Percentiles rank a stretch among this genome's conserved stretches.
phyloP scores from a whole-genome alignment of 495 filamentous ascomycete genomes.

The Alectoria sarmentosa region DNA sequence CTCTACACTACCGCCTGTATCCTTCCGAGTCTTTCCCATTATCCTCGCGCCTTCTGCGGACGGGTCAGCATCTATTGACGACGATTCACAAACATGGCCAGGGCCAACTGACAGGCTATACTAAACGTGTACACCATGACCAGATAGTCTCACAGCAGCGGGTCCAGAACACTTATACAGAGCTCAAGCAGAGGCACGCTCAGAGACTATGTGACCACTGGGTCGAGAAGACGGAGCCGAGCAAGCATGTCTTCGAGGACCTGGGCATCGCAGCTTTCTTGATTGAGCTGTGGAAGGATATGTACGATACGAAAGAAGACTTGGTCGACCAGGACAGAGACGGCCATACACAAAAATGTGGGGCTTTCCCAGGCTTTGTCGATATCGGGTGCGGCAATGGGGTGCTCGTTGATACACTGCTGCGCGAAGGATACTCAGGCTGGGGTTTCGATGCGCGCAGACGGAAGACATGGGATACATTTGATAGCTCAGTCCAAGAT shows the following conservation, averaged over 20 bases:
- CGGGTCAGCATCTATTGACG: conserved; percentile 59
- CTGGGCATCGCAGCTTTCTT: conserved; percentile 88
- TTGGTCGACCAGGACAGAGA: conserved; percentile 16
- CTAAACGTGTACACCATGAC: conserved; percentile 55
- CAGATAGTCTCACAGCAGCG: conserved; percentile 62
- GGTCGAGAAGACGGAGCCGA: conserved; percentile 80
- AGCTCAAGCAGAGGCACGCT: conserved; percentile 74
- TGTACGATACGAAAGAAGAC: conserved; percentile 50
- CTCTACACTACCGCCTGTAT: conserved; percentile 63
- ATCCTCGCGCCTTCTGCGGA: conserved; percentile 56
- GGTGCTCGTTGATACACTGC: conserved; percentile 77
- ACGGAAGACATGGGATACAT: conserved; percentile 76
- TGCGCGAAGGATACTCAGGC: conserved; percentile 73
- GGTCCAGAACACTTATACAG: conserved; percentile 72
- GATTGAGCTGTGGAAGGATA: conserved; percentile 83
- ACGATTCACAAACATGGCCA: conserved; percentile 72
- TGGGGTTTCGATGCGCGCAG: conserved; percentile 85
- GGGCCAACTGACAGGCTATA: conserved; percentile 45
- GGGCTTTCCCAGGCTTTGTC: conserved; percentile 76
- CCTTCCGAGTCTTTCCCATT: conserved; percentile 32
- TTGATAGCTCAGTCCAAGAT: conserved; percentile 46
- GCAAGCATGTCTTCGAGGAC: conserved; percentile 93
- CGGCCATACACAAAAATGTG: conserved; percentile 18
- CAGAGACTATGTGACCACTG: conserved; percentile 57
- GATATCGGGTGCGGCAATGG: conserved; percentile 96